Evolutionary conservation across 495 filamentous ascomycete species (phyloP), one percentile per base, ranked within the genome.

Genomic region (Umbilicaria muhlenbergii): DNA sequence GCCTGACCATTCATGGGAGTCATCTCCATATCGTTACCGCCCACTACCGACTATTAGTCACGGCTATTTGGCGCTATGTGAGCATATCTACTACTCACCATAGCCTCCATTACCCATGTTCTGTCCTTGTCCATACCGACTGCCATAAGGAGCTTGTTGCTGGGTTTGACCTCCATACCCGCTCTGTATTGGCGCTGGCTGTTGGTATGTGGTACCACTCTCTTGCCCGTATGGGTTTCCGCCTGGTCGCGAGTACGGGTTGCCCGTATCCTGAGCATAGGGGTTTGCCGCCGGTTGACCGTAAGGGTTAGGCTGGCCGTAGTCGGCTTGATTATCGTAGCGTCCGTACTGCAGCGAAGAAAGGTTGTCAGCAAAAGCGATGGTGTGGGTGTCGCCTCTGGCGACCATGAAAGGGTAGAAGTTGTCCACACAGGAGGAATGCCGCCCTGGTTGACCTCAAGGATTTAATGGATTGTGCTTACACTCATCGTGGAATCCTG

Each of bases 261-360:
- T 68, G 43, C 48, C 42, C 13, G 39, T 45, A 18, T 38, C 32
- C 36, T 54, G 48, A 19, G 51, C 44, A 36, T 54, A 54, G 33
- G 55, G 53, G 44, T 45, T 56, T 28, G 24, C 24, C 17, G 53
- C 50, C 47, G 59, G 58, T 53, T 74, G 67, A 47, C 62, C 67
- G 49, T 80, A 83, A 4, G 78, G 74, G 57, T 80, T 78, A 52
- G 68, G 68, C 47, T 75, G 65, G 62, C 75, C 75, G 60, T 79
- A 76, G 58, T 68, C 70, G 47, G 65, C 64, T 21, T 46, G 36
- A 19, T 41, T 34, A 12, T 47, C 31, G 11, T 45, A 39, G 11
- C 43, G 34, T 17, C 41, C 41, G 41, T 43, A 43, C 36, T 43
- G 41, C 32, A 11, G 11, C 24, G 8, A 28, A 10, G 24, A 28